A percentile compares a stretch with the other conserved stretches of the same genome.
These are phyloP conservation scores for Eutrema heterophyllum DNA, from an alignment of 345 rosid genomes.

Conservation along the genomic window DNA sequence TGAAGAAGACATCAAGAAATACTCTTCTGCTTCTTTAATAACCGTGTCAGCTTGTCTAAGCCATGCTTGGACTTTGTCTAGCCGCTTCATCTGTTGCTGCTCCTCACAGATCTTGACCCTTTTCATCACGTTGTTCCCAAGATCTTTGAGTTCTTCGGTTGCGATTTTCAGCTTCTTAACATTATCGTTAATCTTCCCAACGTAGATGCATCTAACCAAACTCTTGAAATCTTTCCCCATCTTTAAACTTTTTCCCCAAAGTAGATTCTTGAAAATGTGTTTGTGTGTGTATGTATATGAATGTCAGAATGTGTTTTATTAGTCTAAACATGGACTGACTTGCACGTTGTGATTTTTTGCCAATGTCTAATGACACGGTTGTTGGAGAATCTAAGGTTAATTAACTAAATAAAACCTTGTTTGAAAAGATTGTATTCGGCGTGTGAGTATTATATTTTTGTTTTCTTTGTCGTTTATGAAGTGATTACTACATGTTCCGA, in stretches of 20 bases:
- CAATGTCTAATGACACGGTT: slow-evolving; percentile 9
- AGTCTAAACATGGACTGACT: slow-evolving; percentile 12
- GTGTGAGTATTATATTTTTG: not conserved
- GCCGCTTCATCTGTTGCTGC: slow-evolving; percentile 27
- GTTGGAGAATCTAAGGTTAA: slow-evolving; percentile 3
- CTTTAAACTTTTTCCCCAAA: not conserved
- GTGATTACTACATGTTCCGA: slow-evolving; percentile 29
- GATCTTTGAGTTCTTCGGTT: slow-evolving; percentile 28
- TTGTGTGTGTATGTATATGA: not conserved
- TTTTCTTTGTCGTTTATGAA: not conserved
- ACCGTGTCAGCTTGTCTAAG: slow-evolving; percentile 26
- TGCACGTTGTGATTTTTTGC: slow-evolving; percentile 19
- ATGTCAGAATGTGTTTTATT: not conserved
- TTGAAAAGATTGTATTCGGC: not conserved
- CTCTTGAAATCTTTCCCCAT: slow-evolving; percentile 35
- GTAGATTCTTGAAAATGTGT: slow-evolving; percentile 4
- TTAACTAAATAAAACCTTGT: not conserved
- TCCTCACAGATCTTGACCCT: slow-evolving; percentile 32
- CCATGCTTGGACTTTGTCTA: slow-evolving; percentile 30
- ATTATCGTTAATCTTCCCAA: slow-evolving; percentile 25
- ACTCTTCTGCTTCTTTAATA: slow-evolving; percentile 28
- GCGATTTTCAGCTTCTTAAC: slow-evolving; percentile 23
- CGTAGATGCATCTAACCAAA: slow-evolving; percentile 31
- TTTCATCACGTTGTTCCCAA: slow-evolving; percentile 18
- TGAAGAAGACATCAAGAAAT: slow-evolving; percentile 19